Evolutionary conservation across 257 asterid species (phyloP), one percentile per base, ranked within the genome.

Genomic region (Asclepias syriaca): DNA sequence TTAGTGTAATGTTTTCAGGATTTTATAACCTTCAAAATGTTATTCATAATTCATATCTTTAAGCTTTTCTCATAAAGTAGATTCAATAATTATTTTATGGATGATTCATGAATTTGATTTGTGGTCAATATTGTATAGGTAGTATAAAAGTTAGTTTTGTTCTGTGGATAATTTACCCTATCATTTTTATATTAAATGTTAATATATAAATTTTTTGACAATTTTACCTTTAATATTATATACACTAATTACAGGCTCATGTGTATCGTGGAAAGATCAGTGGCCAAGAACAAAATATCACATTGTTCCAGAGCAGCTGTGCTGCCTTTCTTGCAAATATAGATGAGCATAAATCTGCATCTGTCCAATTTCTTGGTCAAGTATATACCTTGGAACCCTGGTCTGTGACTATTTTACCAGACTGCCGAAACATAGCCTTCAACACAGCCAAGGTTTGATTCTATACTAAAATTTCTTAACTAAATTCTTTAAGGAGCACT

Each of bases 281-380:
- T 34, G 74, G 37, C 74, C 70, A 68, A 29, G 80, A 59, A 59
- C 78, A 66, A 71, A 69, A 51, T 56, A 48, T 55, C 39, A 65
- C 81, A 64, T 68, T 13, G 15, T 22, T 65, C 61, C 82, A 85
- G 77, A 77, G 81, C 73, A 77, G 73, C 63, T 93, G 98, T 75
- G 71, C 97, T 56, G 98, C 97, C 58, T 93, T 93, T 87, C 95
- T 93, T 19, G 96, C 98, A 46, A 93, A 88, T 82, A 93, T 93
- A 67, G 97, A 93, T 78, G 96, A 89, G 80, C 87, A 83, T 57
- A 76, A 78, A 57, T 85, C 92, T 22, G 91, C 79, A 55, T 64
- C 82, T 12, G 98, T 93, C 74, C 82, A 72, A 57, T 91, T 93
- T 75, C 83, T 27, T 34, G 90, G 88, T 70, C 86, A 75, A 73